phyloP scores from a whole-genome alignment of 192 early-diverging fungal genomes.

The Paraglomus brasilianum region DNA sequence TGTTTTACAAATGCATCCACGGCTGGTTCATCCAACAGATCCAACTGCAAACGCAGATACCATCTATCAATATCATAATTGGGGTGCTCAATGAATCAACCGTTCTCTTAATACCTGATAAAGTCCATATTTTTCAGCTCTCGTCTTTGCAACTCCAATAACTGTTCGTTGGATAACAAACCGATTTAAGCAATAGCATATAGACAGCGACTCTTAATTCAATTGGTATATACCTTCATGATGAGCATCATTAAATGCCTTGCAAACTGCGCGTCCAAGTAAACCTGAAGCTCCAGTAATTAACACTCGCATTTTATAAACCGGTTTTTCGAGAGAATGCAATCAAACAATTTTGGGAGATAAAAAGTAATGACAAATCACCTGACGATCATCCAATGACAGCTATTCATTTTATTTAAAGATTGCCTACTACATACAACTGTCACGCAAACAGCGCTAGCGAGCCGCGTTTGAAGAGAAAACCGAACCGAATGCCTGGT shows the following conservation, averaged over 20 bases:
- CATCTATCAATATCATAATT: not conserved
- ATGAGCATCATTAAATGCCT: constrained; percentile 51
- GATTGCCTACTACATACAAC: too few relatives aligned
- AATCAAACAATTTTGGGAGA: not conserved
- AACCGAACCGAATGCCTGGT: too few relatives aligned
- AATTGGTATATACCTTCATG: constrained; percentile 44
- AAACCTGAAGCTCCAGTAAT: constrained; percentile 83
- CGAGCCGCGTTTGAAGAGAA: too few relatives aligned
- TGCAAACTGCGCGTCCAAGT: constrained; percentile 71
- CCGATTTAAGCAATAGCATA: not conserved
- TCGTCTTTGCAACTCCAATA: constrained; percentile 69
- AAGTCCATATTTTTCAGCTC: constrained; percentile 49
- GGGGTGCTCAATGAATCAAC: not conserved
- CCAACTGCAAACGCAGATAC: constrained; percentile 45
- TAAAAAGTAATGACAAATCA: not conserved
- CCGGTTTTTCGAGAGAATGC: not conserved
- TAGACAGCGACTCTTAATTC: not conserved
- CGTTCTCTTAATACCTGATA: constrained; percentile 45
- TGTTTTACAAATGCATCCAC: constrained; percentile 52
- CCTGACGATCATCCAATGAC: not conserved
- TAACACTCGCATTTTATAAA: constrained; percentile 56
- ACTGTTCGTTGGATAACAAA: constrained; percentile 41
- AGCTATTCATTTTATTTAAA: too few relatives aligned
- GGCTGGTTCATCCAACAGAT: constrained; percentile 59
- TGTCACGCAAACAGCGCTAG: too few relatives aligned